Evolutionary conservation across 331 rosid genomes (phyloP).

Genomic region (Phaseolus coccineus): DNA sequence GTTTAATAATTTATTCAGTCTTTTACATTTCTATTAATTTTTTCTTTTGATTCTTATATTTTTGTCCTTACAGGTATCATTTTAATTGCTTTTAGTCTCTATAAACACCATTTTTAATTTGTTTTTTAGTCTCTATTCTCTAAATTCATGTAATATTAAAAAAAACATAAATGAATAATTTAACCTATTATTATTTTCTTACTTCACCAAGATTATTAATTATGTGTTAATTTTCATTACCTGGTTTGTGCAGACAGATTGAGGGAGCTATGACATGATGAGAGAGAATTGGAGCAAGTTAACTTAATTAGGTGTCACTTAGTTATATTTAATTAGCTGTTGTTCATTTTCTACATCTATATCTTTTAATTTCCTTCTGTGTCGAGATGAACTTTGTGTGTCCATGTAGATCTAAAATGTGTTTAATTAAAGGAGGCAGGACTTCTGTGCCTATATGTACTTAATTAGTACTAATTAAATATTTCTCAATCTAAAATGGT

Average conservation of each 20-base stretch:
- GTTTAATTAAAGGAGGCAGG: constrained; percentile 9
- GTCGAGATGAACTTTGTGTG: constrained; percentile 26
- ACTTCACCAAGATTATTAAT: not conserved
- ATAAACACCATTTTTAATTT: too few species aligned
- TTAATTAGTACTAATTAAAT: not conserved
- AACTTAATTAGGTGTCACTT: constrained; percentile 33
- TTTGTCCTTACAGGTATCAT: too few species aligned
- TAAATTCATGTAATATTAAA: too few species aligned
- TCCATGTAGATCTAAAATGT: constrained; percentile 29
- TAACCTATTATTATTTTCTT: not conserved
- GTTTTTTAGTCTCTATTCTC: too few species aligned
- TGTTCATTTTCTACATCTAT: not conserved
- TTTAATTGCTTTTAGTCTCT: too few species aligned
- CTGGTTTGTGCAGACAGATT: constrained; percentile 52
- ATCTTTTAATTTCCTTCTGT: constrained; percentile 40
- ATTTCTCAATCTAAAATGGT: not conserved
- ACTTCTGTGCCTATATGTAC: not conserved
- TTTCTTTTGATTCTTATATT: too few species aligned
- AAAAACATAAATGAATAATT: too few species aligned
- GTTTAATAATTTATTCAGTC: too few species aligned
- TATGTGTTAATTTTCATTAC: constrained; percentile 12
- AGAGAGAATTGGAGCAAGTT: constrained; percentile 36
- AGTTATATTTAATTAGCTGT: constrained; percentile 33
- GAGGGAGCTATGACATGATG: constrained; percentile 38
- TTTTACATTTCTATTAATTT: too few species aligned